Conservation (phyloP, 148 eudicot species). For the Rhododendron kiyosumense region DNA sequence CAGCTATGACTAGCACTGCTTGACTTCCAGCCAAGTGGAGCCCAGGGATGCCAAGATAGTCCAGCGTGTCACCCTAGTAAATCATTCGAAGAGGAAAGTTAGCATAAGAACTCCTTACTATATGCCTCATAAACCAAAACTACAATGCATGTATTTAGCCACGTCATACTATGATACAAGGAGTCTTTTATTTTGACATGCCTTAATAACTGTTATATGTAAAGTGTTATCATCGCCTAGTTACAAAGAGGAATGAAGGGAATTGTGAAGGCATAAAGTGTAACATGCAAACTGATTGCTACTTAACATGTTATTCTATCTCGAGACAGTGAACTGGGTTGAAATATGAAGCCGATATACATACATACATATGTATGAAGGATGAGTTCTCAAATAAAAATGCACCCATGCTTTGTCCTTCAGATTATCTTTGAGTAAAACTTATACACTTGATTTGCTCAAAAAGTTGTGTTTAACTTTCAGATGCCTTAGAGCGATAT, state of each 20-base stretch:
- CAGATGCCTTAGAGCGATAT: no score
- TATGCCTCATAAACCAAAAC: background rate
- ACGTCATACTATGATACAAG: background rate
- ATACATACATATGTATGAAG: background rate
- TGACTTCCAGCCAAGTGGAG: slow-evolving; percentile 97
- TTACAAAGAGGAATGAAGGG: background rate
- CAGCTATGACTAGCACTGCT: slow-evolving; percentile 85
- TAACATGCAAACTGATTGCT: background rate
- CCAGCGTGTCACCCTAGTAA: slow-evolving; percentile 86
- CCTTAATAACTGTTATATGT: background rate
- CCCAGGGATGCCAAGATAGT: slow-evolving; percentile 98
- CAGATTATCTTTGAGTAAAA: no score
- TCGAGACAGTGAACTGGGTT: background rate
- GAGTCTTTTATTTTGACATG: background rate
- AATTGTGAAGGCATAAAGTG: background rate
- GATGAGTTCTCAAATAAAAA: background rate
- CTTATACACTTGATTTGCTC: background rate
- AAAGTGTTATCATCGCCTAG: background rate
- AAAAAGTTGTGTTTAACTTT: background rate
- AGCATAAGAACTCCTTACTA: background rate
- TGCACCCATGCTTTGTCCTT: background rate
- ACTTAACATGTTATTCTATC: background rate
- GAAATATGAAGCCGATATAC: background rate
- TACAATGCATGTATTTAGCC: background rate
- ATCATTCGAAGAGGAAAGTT: background rate